phyloP scores from a whole-genome alignment of 495 filamentous ascomycete genomes.

The Aspergillus ostianus region DNA sequence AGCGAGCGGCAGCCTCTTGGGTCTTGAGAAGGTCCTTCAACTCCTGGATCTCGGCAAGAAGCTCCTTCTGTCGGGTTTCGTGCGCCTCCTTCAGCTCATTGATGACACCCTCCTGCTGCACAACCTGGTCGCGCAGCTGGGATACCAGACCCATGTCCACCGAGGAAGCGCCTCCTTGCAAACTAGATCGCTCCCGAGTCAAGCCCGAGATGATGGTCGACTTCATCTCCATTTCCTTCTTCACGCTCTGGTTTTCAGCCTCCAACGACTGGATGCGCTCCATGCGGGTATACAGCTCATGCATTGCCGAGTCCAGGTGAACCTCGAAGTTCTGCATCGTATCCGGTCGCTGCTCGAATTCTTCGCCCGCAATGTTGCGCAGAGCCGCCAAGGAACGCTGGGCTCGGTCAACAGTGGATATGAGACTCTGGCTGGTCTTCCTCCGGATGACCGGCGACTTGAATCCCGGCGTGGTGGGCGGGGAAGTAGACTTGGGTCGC shows the following conservation, averaged over 20 bases:
- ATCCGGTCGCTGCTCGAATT: slow-evolving; percentile 78
- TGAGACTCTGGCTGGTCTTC: slow-evolving; percentile 89
- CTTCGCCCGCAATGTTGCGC: slow-evolving; percentile 80
- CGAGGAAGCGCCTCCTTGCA: slow-evolving; percentile 72
- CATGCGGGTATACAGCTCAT: slow-evolving; percentile 81
- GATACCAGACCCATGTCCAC: slow-evolving; percentile 93
- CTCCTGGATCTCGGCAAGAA: slow-evolving; percentile 64
- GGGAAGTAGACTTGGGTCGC: slow-evolving; percentile 66
- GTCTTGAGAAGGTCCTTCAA: slow-evolving; percentile 59
- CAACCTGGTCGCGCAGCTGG: slow-evolving; percentile 79
- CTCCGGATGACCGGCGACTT: slow-evolving; percentile 68
- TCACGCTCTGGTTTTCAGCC: slow-evolving; percentile 75
- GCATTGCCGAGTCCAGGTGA: slow-evolving; percentile 88
- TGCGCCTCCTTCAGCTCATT: slow-evolving; percentile 70
- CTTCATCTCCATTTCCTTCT: slow-evolving; percentile 95
- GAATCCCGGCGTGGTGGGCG: slow-evolving; percentile 59
- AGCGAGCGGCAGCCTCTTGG: slow-evolving; percentile 40
- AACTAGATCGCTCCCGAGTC: slow-evolving; percentile 84
- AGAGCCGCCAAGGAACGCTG: slow-evolving; percentile 89
- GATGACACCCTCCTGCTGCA: slow-evolving; percentile 81
- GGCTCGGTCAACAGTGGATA: slow-evolving; percentile 80
- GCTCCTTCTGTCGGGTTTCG: slow-evolving; percentile 67
- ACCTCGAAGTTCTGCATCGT: slow-evolving; percentile 89
- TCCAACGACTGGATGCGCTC: slow-evolving; percentile 89
- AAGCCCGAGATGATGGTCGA: slow-evolving; percentile 91